These are phyloP conservation scores for Neckera pumila DNA, from an alignment of 225 moss, liverwort and hornwort species.

Conservation along the genomic window DNA sequence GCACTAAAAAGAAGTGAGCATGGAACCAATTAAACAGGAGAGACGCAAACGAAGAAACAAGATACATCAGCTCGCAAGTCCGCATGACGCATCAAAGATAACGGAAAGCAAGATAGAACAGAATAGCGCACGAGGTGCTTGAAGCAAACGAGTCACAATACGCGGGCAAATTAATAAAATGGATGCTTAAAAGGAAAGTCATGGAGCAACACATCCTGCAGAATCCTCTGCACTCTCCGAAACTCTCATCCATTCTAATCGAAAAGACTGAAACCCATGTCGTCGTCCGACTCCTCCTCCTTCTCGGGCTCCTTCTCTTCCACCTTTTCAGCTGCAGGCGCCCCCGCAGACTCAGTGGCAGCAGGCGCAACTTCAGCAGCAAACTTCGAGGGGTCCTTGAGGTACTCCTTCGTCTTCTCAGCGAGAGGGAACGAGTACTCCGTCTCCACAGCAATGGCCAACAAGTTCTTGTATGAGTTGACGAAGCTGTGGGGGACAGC, in stretches of 20 bases:
- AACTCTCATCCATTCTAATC: constrained; percentile 25
- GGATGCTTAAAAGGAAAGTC: neutral
- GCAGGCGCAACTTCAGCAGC: constrained; percentile 41
- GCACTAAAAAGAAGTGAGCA: too few species aligned
- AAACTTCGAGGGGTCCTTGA: constrained; percentile 86
- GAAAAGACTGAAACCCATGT: constrained; percentile 81
- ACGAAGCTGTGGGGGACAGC: constrained; percentile 85
- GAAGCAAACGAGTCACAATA: neutral
- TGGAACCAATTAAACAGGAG: too few species aligned
- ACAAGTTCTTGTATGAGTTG: constrained; percentile 78
- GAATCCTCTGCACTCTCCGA: neutral
- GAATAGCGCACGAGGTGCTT: too few species aligned
- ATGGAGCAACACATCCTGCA: neutral
- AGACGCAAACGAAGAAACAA: too few species aligned
- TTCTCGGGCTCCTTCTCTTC: constrained; percentile 54
- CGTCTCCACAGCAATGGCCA: constrained; percentile 80
- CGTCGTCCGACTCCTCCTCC: constrained; percentile 81
- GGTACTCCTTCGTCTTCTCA: constrained; percentile 78
- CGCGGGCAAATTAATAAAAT: neutral
- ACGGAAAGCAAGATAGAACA: too few species aligned
- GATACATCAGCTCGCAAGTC: too few species aligned
- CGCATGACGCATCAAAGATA: neutral
- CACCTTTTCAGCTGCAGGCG: constrained; percentile 32
- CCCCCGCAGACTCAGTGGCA: constrained; percentile 7
- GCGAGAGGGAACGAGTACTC: constrained; percentile 91